Evolutionary conservation across 116 monocot genomes (phyloP), one percentile per base, ranked within the genome.

Genomic region (Posidonia oceanica): DNA sequence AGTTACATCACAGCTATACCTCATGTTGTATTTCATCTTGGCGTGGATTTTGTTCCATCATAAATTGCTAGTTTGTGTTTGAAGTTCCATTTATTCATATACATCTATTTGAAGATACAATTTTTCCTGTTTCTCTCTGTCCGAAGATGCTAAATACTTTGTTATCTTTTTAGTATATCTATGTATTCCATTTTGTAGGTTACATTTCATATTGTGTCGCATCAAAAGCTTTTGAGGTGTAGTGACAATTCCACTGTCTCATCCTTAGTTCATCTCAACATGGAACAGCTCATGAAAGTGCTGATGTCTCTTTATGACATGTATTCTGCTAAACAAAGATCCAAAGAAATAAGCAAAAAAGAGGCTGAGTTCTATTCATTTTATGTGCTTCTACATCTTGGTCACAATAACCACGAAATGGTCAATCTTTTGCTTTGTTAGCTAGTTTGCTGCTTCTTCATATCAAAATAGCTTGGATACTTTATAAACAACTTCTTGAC

Each of bases 211-310:
- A 80, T 93, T 38, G 67, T 76, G 65, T 93, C 93, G 15, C 87
- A 93, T 64, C 80, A 78, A 70, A 93, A 79, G 69, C 90, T 98
- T 74, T 79, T 80, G 36, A 86, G 69, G 29, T 64, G 64, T 66
- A 74, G 67, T 38, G 54, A 56, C 44, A 81, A 81, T 55, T 60
- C 79, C 37, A 84, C 81, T 61, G 48, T 73, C 66, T 83, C 90
- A 42, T 93, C 98, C 41, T 71, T 88, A 68, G 74, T 73, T 81
- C 77, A 93, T 69, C 90, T 98, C 40, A 98, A 98, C 80, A 76
- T 86, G 90, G 98, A 98, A 70, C 98, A 98, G 71, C 82, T 98
- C 60, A 78, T 78, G 36, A 98, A 98, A 77, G 83, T 83, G 54
- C 84, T 93, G 39, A 69, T 82, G 42, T 84, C 90, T 21, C 86